Percentiles rank a stretch among this genome's conserved stretches.
phyloP scores from a whole-genome alignment of 768 basidiomycete genomes.

The Infundibulicybe gibba region DNA sequence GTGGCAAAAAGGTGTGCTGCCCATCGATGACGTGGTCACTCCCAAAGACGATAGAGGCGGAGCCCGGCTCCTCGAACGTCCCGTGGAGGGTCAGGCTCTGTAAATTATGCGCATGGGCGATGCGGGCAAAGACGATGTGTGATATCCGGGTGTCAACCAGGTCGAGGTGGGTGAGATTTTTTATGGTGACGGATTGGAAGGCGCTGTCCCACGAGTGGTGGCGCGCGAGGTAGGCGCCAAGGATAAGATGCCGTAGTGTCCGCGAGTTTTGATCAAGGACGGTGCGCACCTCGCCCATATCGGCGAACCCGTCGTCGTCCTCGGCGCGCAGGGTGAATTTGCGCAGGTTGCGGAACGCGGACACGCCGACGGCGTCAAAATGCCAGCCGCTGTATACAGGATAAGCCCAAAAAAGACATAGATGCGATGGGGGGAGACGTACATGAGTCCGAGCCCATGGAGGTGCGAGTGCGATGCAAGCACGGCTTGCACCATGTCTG shows the following conservation, averaged over 20 bases:
- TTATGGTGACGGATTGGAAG: constrained; percentile 60
- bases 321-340: constrained; percentile 69
- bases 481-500: constrained; percentile 62
- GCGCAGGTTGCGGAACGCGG: constrained; percentile 53
- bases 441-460: constrained; percentile 58
- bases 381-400: constrained; percentile 55
- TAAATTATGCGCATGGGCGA: constrained; percentile 58
- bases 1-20: constrained; percentile 57
- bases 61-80: constrained; percentile 54
- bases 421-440: constrained; percentile 10
- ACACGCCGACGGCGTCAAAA: constrained; percentile 68
- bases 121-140: constrained; percentile 57
- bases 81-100: constrained; percentile 65
- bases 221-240: constrained; percentile 66
- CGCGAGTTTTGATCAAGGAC: constrained; percentile 58
- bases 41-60: constrained; percentile 56
- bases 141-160: constrained; percentile 70
- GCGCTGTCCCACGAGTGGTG: constrained; percentile 66
- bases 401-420: neutral
- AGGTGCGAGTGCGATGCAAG: constrained; percentile 51
- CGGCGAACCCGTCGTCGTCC: constrained; percentile 68
- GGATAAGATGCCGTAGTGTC: constrained; percentile 58
- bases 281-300: constrained; percentile 63
- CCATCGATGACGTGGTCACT: constrained; percentile 60
- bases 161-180: constrained; percentile 66